Percentiles rank a stretch among this genome's conserved stretches.
Conservation (phyloP, 1,284 basidiomycete species). For the Exobasidium rhododendri region DNA sequence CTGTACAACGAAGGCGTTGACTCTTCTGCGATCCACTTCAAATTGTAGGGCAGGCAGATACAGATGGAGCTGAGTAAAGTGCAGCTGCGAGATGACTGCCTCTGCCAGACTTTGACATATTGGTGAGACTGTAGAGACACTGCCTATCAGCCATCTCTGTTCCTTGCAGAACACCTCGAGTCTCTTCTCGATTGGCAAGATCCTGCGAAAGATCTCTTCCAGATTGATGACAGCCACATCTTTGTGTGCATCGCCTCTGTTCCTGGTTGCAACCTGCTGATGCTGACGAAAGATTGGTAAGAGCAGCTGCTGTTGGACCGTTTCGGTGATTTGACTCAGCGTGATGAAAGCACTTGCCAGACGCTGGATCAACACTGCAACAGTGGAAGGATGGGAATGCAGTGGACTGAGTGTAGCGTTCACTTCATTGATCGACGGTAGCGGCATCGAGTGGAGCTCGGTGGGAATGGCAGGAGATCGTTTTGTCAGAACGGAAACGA, state of each 20-base stretch:
- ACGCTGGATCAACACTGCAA: conserved; percentile 1
- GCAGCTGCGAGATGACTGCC: conserved; percentile 11
- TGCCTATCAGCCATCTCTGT: conserved; percentile 9
- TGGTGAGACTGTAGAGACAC: background rate
- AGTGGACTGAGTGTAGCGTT: background rate
- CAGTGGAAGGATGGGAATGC: too few relatives aligned
- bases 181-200: background rate
- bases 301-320: background rate
- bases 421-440: background rate
- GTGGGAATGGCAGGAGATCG: conserved; percentile 1
- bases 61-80: conserved; percentile 13
- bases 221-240: background rate
- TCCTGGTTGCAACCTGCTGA: too few relatives aligned
- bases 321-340: conserved; percentile 11
- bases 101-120: conserved; percentile 8
- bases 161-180: conserved; percentile 11
- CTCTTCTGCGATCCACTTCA: background rate
- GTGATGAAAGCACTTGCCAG: conserved; percentile 10
- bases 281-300: background rate
- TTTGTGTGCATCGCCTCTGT: too few relatives aligned
- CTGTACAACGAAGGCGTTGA: background rate
- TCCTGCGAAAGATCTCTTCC: background rate
- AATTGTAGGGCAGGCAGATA: conserved; percentile 10
- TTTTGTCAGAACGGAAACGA: background rate
- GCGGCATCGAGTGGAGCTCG: conserved; percentile 1